phyloP scores from a whole-genome alignment of 331 rosid species.

The Prunus yedoensis region DNA sequence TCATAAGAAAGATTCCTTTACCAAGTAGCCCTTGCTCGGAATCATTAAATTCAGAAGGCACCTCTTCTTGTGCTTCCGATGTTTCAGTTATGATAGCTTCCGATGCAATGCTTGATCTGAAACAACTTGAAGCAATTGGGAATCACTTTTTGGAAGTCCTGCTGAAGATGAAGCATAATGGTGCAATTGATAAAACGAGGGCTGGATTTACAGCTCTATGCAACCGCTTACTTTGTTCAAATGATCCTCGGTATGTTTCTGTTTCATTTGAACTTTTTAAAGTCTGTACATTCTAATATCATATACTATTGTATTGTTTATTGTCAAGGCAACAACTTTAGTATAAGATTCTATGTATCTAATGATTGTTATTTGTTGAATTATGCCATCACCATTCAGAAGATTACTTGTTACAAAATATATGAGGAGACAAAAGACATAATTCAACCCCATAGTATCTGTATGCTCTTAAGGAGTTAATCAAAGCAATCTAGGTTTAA shows the following conservation, averaged over 20 bases:
- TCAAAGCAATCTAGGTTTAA: too few relatives aligned
- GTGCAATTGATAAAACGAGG: constrained; percentile 98
- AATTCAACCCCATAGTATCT: background rate
- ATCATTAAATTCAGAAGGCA: constrained; percentile 35
- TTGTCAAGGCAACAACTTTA: background rate
- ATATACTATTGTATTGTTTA: background rate
- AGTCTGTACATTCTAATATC: constrained; percentile 1
- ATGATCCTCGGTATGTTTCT: constrained; percentile 61
- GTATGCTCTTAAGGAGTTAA: background rate
- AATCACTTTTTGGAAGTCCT: constrained; percentile 97
- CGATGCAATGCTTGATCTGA: constrained; percentile 68
- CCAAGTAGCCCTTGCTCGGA: constrained; percentile 50
- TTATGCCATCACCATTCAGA: constrained; percentile 7
- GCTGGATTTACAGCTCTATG: constrained; percentile 99
- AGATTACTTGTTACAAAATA: background rate
- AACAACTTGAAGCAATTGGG: constrained; percentile 85
- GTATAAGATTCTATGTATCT: background rate
- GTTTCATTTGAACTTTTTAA: background rate
- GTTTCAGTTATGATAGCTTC: constrained; percentile 29
- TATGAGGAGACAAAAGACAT: background rate
- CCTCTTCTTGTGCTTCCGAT: constrained; percentile 34
- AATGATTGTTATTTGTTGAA: background rate
- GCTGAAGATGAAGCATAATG: constrained; percentile 97
- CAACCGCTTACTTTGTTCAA: constrained; percentile 92
- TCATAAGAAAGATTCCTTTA: constrained; percentile 85